Percentiles rank a stretch among this genome's conserved stretches.
Evolutionary conservation across 2,329 filamentous ascomycete species (phyloP).

Genomic region (Colletotrichum salicis): DNA sequence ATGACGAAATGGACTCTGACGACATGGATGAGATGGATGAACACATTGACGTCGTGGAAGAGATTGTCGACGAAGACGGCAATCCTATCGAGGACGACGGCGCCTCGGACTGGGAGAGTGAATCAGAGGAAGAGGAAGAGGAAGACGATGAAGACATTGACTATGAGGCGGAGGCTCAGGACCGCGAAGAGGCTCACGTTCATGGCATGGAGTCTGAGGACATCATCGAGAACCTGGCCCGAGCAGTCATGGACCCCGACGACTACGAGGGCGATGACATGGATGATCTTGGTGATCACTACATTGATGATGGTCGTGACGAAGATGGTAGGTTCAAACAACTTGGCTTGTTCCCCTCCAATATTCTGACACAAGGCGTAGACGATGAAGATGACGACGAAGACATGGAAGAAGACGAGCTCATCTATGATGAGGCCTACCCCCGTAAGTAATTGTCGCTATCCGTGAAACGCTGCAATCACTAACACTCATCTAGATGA

Average conservation of each 20-base stretch:
- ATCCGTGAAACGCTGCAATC: conserved; percentile 1
- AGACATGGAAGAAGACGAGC: conserved; percentile 75
- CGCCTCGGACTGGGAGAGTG: conserved; percentile 70
- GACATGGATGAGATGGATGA: conserved; percentile 65
- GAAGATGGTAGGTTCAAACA: conserved; percentile 62
- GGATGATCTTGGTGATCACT: conserved; percentile 62
- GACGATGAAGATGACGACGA: conserved; percentile 73
- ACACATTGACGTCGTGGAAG: conserved; percentile 53
- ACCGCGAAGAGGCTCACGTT: conserved; percentile 59
- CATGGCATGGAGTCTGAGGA: conserved; percentile 58
- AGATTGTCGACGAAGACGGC: conserved; percentile 73
- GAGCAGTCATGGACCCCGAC: conserved; percentile 62
- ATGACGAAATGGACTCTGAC: conserved; percentile 62
- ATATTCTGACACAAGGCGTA: conserved; percentile 40
- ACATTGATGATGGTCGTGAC: conserved; percentile 66
- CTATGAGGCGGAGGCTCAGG: conserved; percentile 66
- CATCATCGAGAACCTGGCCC: conserved; percentile 64
- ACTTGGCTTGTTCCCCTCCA: background rate
- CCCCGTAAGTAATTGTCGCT: conserved; percentile 56
- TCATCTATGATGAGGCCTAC: conserved; percentile 70
- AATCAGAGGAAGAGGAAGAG: conserved; percentile 66
- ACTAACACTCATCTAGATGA: conserved; percentile 49
- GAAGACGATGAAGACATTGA: conserved; percentile 62
- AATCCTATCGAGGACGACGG: conserved; percentile 69
- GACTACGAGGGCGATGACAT: conserved; percentile 66